Evolutionary conservation across 176 grass and related monocot species (phyloP).

Genomic region (Raddia distichophylla): DNA sequence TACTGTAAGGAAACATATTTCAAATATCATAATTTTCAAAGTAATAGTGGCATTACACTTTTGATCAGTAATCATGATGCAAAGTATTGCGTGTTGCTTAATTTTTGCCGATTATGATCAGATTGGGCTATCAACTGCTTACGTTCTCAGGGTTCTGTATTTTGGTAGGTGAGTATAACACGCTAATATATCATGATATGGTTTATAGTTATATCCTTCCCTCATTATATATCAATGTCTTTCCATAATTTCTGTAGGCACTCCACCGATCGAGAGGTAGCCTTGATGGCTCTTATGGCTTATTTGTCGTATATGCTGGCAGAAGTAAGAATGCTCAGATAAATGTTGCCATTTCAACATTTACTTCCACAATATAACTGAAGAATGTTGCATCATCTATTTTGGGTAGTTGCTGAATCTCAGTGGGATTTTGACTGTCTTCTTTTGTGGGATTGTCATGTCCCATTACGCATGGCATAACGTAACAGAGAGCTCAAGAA

Average conservation of each 20-base stretch:
- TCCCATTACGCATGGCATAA: constrained; percentile 98
- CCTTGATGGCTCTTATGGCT: constrained; percentile 89
- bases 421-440: constrained; percentile 91
- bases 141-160: constrained; percentile 84
- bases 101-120: constrained; percentile 44
- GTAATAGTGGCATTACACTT: not conserved
- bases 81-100: not conserved
- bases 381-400: not conserved
- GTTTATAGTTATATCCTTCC: not conserved
- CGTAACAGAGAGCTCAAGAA: constrained; percentile 79
- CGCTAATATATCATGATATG: not conserved
- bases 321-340: constrained; percentile 52
- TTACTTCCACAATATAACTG: not conserved
- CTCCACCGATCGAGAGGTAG: constrained; percentile 89
- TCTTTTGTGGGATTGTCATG: constrained; percentile 93
- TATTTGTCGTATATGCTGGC: constrained; percentile 95
- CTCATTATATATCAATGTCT: not conserved
- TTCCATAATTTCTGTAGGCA: constrained; percentile 59
- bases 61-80: not conserved
- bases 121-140: constrained; percentile 85
- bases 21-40: constrained; percentile 13
- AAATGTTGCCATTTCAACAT: not conserved
- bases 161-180: constrained; percentile 77
- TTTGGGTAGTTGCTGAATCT: constrained; percentile 57
- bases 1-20: constrained; percentile 55